Conservation (phyloP, 192 early-diverging fungal species). For the Coemansia sp. region DNA sequence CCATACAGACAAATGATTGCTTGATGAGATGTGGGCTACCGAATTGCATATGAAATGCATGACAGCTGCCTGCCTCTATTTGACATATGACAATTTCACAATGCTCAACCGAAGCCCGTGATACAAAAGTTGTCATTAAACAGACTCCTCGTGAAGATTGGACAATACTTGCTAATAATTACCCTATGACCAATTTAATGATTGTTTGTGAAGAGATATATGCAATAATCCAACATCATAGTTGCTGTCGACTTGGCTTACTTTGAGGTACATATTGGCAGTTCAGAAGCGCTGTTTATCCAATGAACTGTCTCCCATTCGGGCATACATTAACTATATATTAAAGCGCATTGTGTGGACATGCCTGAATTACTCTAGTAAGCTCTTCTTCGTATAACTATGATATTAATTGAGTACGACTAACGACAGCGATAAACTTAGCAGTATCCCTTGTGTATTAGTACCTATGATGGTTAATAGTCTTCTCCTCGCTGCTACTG, state of each 20-base stretch:
- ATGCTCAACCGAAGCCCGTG: neutral
- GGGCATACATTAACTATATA: neutral
- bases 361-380: too few species aligned
- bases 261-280: neutral
- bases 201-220: neutral
- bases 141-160: neutral
- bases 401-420: neutral
- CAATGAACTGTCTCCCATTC: neutral
- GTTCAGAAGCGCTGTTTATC: too few species aligned
- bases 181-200: neutral
- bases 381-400: neutral
- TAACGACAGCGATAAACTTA: neutral
- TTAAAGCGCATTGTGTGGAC: too few species aligned
- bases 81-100: neutral
- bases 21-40: neutral
- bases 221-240: neutral
- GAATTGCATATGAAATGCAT: neutral
- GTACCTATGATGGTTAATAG: neutral
- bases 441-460: too few species aligned
- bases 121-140: neutral
- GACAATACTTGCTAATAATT: neutral
- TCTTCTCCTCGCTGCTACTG: constrained; percentile 8
- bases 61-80: neutral
- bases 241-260: neutral
- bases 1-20: neutral